Evolutionary conservation across 495 filamentous ascomycete genomes (phyloP), one percentile per base, ranked within the genome.

Genomic region (Geoglossum glabrum): DNA sequence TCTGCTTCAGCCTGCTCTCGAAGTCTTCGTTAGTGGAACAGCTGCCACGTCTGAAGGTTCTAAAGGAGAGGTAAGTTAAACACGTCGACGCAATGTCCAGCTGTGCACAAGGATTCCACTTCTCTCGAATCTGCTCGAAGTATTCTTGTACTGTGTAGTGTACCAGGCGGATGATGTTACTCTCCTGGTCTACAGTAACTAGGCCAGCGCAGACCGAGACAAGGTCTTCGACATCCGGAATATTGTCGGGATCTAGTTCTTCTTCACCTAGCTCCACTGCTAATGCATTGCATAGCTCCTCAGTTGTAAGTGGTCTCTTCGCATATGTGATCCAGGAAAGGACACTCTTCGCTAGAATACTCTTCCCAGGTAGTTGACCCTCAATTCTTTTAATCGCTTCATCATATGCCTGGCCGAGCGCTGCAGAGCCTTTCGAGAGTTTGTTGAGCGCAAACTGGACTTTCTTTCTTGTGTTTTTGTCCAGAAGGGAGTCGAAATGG

Each of bases 121-220:
- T 47, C 1, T 58, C 38, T 55, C 60, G 63, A 21, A 61, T 71
- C 21, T 63, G 60, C 25, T 73, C 64, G 50, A 80, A 73, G 61
- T 76, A 82, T 47, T 74, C 70, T 58, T 79, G 70, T 0, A 75
- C 65, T 1, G 78, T 79, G 58, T 75, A 76, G 63, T 80, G 79
- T 10, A 79, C 72, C 7, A 81, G 64, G 13, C 74, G 73, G 46
- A 79, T 66, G 33, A 74, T 67, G 9, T 62, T 34, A 57, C 70
- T 79, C 19, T 71, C 66, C 25, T 70, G 23, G 47, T 81, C 73
- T 1, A 77, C 54, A 0, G 65, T 74, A 1, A 80, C 70, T 9
- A 84, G 62, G 0, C 79, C 78, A 51, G 70, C 72, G 61, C 77
- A 81, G 7, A 73, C 67, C 0, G 72, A 73, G 3, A 73, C 54